These are phyloP conservation scores for Ophiostoma ulmi DNA, from an alignment of 2,329 filamentous ascomycete species.

Conservation along the genomic window DNA sequence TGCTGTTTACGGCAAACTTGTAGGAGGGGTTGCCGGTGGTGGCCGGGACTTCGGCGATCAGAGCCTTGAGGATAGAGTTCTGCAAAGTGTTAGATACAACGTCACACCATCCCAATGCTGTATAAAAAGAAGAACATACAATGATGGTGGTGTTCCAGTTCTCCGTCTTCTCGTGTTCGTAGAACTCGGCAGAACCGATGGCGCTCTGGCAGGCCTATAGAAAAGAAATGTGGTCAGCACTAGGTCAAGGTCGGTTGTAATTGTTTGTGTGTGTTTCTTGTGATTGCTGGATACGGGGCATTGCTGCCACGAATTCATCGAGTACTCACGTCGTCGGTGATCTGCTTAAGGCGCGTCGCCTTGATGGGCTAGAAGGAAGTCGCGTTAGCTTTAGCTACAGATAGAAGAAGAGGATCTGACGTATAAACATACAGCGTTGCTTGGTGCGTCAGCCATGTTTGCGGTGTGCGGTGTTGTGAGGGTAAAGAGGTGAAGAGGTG, in stretches of 20 bases:
- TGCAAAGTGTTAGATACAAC: conserved; percentile 33
- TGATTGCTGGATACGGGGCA: too few relatives aligned
- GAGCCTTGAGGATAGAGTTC: conserved; percentile 70
- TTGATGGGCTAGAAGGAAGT: conserved; percentile 59
- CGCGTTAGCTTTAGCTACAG: not conserved
- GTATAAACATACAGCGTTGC: conserved; percentile 21
- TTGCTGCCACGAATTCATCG: too few relatives aligned
- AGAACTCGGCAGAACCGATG: conserved; percentile 68
- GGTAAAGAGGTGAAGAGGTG: not conserved
- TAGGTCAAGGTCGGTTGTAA: not conserved
- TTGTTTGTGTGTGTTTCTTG: too few relatives aligned
- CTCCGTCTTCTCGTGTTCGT: conserved; percentile 80
- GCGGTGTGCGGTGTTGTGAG: conserved; percentile 3
- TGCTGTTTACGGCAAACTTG: conserved; percentile 97
- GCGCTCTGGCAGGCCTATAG: conserved; percentile 74
- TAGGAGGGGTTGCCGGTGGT: conserved; percentile 52
- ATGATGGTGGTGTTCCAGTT: conserved; percentile 92
- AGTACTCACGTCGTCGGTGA: conserved; percentile 69
- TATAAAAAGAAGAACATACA: conserved; percentile 48
- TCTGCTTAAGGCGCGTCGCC: conserved; percentile 73
- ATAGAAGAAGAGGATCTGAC: not conserved
- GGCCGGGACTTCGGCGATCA: conserved; percentile 69
- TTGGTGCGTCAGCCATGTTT: conserved; percentile 23
- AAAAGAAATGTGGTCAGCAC: not conserved
- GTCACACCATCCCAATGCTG: not conserved